phyloP scores from a whole-genome alignment of 1,284 basidiomycete genomes.

The Pterulicium gracile region DNA sequence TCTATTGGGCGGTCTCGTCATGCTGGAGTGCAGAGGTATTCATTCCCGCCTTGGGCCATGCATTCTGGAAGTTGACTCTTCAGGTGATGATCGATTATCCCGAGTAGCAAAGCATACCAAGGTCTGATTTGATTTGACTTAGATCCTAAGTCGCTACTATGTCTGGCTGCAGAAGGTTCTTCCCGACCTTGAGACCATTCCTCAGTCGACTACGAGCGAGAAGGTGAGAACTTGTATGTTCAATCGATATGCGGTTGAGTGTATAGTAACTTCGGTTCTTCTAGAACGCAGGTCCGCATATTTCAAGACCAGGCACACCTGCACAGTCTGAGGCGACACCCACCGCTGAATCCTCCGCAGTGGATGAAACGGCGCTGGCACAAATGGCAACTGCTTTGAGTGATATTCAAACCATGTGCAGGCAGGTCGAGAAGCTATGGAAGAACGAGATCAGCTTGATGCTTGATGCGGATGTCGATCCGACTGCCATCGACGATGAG shows the following conservation, averaged over 20 bases:
- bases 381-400: slow-evolving; percentile 55
- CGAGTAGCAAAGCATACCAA: slow-evolving; percentile 4
- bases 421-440: slow-evolving; percentile 46
- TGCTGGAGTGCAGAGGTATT: slow-evolving; percentile 85
- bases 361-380: slow-evolving; percentile 50
- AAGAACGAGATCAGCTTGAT: slow-evolving; percentile 52
- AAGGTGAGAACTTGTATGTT: slow-evolving; percentile 13
- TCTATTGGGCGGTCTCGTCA: slow-evolving; percentile 62
- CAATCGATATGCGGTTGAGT: too few relatives aligned
- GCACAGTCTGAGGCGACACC: slow-evolving; percentile 33
- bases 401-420: slow-evolving; percentile 50
- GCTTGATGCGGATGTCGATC: slow-evolving; percentile 31
- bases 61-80: slow-evolving; percentile 83
- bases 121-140: slow-evolving; percentile 8
- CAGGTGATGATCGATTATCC: slow-evolving; percentile 44
- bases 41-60: slow-evolving; percentile 68
- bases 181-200: slow-evolving; percentile 23
- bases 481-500: slow-evolving; percentile 22
- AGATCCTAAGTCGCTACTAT: slow-evolving; percentile 73
- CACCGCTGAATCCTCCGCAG: slow-evolving; percentile 39
- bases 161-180: slow-evolving; percentile 56
- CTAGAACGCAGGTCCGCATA: slow-evolving; percentile 14
- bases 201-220: slow-evolving; percentile 10
- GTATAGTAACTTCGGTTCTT: slow-evolving; percentile 1
- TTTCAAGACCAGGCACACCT: slow-evolving; percentile 41